phyloP scores from a whole-genome alignment of 768 basidiomycete genomes.

The Pisolithus albus region DNA sequence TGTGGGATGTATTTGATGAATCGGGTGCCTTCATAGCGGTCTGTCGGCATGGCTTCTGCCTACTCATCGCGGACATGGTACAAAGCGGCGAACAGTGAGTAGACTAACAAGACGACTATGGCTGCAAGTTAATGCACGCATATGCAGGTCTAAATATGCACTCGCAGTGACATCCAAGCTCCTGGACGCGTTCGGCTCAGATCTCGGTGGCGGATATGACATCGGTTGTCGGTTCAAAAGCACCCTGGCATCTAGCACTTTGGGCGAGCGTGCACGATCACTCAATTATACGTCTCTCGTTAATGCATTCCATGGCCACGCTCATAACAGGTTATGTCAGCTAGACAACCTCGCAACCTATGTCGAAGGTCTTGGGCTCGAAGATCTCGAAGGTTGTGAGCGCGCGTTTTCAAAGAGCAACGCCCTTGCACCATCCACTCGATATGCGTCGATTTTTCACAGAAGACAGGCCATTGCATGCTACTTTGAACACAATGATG shows the following conservation, averaged over 20 bases:
- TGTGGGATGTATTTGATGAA: too few species aligned
- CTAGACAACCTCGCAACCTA: conserved; percentile 12
- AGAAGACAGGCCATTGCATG: too few species aligned
- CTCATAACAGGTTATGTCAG: conserved; percentile 17
- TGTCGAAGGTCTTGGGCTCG: not conserved
- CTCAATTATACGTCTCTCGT: conserved; percentile 6
- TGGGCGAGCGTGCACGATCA: not conserved
- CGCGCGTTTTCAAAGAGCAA: not conserved
- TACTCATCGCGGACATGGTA: too few species aligned
- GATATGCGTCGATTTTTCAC: not conserved
- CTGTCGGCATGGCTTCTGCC: too few species aligned
- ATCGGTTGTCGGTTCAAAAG: conserved; percentile 17
- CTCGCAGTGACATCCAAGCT: too few species aligned
- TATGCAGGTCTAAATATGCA: too few species aligned
- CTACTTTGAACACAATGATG: too few species aligned
- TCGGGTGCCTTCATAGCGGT: too few species aligned
- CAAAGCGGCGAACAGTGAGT: too few species aligned
- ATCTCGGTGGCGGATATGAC: conserved; percentile 14
- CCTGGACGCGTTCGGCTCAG: not conserved
- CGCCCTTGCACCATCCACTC: not conserved
- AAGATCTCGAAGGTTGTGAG: too few species aligned
- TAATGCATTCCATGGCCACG: conserved; percentile 18
- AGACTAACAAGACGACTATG: too few species aligned
- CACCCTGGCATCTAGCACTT: conserved; percentile 8
- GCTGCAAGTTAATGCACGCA: too few species aligned